Percentiles rank a stretch among this genome's conserved stretches.
Evolutionary conservation across 768 basidiomycete species (phyloP).

Genomic region (Boletus huronensis): DNA sequence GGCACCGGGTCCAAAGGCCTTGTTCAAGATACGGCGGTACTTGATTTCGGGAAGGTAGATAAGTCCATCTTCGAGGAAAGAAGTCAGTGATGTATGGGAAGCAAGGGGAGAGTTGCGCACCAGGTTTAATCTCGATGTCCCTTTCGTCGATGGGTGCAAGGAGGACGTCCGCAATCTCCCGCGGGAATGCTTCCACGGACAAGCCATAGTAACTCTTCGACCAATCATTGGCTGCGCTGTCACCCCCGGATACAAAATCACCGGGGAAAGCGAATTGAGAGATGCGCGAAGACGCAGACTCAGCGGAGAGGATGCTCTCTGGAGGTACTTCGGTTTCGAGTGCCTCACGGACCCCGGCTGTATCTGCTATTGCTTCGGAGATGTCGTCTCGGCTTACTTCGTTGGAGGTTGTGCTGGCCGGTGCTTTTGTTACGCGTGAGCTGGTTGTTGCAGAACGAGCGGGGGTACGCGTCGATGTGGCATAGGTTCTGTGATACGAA

Average conservation of each 20-base stretch:
- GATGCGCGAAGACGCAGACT: constrained; percentile 7
- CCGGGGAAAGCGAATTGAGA: constrained; percentile 28
- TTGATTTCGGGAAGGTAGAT: constrained; percentile 97
- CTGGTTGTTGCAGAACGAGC: constrained; percentile 21
- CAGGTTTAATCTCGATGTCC: constrained; percentile 94
- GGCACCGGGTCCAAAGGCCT: constrained; percentile 92
- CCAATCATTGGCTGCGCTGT: constrained; percentile 63
- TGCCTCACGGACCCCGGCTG: constrained; percentile 13
- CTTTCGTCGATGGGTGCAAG: constrained; percentile 68
- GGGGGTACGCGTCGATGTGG: constrained; percentile 23
- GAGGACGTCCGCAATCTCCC: constrained; percentile 68
- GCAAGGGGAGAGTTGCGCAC: constrained; percentile 38
- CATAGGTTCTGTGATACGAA: constrained; percentile 14
- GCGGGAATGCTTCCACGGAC: constrained; percentile 70
- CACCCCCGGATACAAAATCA: constrained; percentile 23
- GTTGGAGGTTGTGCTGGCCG: constrained; percentile 31
- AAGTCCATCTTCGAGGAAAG: constrained; percentile 65
- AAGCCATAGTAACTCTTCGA: constrained; percentile 83
- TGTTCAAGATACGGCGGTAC: constrained; percentile 87
- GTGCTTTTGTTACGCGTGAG: constrained; percentile 26
- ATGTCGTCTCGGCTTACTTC: constrained; percentile 18
- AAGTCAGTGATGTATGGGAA: background rate
- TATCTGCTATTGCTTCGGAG: constrained; percentile 20
- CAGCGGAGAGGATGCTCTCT: constrained; percentile 11
- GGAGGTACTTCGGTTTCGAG: constrained; percentile 13